These are phyloP conservation scores for Fusarium hainanense DNA, from an alignment of 2,329 filamentous ascomycete genomes.

Conservation along the genomic window DNA sequence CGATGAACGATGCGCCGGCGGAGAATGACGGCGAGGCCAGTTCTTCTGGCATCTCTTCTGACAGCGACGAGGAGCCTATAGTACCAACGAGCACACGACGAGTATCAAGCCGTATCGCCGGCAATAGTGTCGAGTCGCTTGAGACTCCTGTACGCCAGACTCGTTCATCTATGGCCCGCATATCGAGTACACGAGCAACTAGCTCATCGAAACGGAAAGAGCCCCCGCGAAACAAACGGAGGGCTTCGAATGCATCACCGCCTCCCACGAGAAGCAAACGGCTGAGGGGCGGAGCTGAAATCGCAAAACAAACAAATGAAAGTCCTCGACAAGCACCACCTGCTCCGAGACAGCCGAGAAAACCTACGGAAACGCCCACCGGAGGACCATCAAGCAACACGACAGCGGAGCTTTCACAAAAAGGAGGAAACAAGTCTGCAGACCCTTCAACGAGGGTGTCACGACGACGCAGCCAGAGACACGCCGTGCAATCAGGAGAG, in stretches of 20 bases:
- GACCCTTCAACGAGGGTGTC: background rate
- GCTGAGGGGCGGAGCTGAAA: background rate
- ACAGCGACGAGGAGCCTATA: background rate
- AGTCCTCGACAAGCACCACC: background rate
- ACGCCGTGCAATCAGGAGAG: background rate
- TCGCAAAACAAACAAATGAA: background rate
- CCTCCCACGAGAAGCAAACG: background rate
- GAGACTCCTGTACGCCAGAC: background rate
- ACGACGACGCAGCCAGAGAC: background rate
- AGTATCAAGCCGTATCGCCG: background rate
- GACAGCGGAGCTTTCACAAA: background rate
- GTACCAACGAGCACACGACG: background rate
- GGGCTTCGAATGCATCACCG: background rate
- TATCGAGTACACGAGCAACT: background rate
- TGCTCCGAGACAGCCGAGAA: background rate
- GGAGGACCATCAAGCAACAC: background rate
- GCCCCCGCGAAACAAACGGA: background rate
- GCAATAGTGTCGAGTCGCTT: background rate
- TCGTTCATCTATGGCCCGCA: background rate
- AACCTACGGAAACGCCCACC: background rate
- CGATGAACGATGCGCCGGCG: background rate
- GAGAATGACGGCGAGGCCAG: background rate
- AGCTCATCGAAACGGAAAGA: background rate
- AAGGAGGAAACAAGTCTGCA: background rate
- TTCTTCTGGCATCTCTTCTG: background rate